Evolutionary conservation across 352 stramenopile genomes (phyloP).

Genomic region (Albugo candida): DNA sequence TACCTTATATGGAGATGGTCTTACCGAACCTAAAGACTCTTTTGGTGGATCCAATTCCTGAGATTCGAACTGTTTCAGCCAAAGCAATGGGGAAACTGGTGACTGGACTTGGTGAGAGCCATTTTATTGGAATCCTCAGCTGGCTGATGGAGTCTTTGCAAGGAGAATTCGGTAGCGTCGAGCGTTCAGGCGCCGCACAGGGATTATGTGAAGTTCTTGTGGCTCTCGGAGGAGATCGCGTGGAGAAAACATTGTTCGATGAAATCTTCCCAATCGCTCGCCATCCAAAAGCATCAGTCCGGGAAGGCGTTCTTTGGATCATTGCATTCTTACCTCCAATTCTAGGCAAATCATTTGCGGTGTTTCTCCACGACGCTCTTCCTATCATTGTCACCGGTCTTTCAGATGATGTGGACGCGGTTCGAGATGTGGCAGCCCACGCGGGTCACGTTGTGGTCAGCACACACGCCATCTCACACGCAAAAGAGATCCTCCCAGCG

Average conservation of each 20-base stretch:
- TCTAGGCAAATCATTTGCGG: constrained; percentile 84
- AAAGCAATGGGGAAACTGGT: constrained; percentile 92
- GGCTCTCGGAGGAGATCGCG: constrained; percentile 53
- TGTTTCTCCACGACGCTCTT: constrained; percentile 88
- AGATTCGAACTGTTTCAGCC: constrained; percentile 86
- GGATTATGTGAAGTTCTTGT: constrained; percentile 93
- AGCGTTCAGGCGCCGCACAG: constrained; percentile 96
- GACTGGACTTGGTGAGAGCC: constrained; percentile 88
- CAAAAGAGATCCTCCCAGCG: constrained; percentile 93
- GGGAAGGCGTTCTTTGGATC: constrained; percentile 97
- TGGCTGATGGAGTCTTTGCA: constrained; percentile 96
- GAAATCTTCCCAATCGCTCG: constrained; percentile 91
- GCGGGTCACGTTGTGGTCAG: constrained; percentile 96
- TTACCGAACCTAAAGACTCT: constrained; percentile 90
- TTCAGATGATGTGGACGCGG: constrained; percentile 94
- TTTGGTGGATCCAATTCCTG: constrained; percentile 86
- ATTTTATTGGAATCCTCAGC: constrained; percentile 89
- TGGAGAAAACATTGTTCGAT: constrained; percentile 61
- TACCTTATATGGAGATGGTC: constrained; percentile 95
- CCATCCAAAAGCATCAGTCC: constrained; percentile 87
- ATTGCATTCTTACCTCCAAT: constrained; percentile 96
- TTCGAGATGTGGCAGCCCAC: constrained; percentile 94
- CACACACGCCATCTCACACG: constrained; percentile 90
- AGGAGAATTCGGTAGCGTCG: constrained; percentile 86
- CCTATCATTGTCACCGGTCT: constrained; percentile 94